Percentiles rank a stretch among this genome's conserved stretches.
phyloP scores from a whole-genome alignment of 2,329 filamentous ascomycete species.

The Cryphonectria japonica region DNA sequence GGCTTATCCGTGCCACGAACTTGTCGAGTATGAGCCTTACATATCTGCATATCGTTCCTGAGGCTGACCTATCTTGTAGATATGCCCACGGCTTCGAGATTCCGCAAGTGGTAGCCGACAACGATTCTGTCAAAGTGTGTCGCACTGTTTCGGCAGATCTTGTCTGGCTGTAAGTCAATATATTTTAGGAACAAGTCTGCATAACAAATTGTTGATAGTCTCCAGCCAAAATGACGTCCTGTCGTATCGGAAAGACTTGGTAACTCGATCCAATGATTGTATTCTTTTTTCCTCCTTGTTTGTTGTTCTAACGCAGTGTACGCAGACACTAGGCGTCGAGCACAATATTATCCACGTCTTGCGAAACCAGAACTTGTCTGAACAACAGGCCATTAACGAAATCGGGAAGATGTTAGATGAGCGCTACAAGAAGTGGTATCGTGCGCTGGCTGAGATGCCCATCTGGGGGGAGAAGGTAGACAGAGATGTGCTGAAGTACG shows the following conservation, averaged over 20 bases:
- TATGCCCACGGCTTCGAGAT: neutral
- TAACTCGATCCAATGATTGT: neutral
- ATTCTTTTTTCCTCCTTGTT: too few species aligned
- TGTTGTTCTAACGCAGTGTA: neutral
- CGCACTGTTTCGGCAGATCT: neutral
- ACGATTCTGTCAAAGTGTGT: neutral
- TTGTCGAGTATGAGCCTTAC: neutral
- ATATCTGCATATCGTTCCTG: neutral
- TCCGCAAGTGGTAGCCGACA: neutral
- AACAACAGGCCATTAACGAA: conserved; percentile 34
- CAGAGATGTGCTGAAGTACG: conserved; percentile 31
- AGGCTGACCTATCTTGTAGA: neutral
- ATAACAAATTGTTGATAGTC: too few species aligned
- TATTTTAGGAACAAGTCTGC: neutral
- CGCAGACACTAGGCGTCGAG: conserved; percentile 24
- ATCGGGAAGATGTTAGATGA: conserved; percentile 33
- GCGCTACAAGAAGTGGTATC: conserved; percentile 34
- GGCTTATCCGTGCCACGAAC: neutral
- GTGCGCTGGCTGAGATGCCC: conserved; percentile 33
- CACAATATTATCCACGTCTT: conserved; percentile 33
- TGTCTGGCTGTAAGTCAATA: neutral
- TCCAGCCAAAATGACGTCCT: neutral
- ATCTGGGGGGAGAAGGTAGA: conserved; percentile 35
- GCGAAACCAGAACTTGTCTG: conserved; percentile 29
- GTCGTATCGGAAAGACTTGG: neutral